Conservation (phyloP, 768 basidiomycete species). For the Rhodocollybia butyracea region DNA sequence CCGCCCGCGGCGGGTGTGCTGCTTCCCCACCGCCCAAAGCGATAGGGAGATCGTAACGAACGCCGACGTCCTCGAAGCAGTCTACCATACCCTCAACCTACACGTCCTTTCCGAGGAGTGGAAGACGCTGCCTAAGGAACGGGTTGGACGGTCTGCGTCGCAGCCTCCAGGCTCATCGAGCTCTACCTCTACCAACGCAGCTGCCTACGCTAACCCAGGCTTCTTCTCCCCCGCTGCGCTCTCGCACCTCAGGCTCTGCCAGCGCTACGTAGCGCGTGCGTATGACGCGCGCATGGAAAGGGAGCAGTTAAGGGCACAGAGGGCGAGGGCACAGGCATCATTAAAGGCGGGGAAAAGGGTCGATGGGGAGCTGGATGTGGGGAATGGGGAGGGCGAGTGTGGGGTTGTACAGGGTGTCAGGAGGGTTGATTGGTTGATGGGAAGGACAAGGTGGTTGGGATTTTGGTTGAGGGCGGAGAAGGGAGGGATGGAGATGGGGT, state of each 20-base stretch:
- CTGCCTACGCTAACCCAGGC: too few species aligned
- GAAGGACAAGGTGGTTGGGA: constrained; percentile 2
- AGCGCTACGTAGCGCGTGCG: neutral
- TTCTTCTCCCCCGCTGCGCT: neutral
- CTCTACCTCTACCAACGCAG: neutral
- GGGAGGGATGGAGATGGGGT: neutral
- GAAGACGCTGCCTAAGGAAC: neutral
- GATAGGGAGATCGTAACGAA: neutral
- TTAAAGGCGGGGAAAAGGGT: neutral
- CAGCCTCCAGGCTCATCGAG: neutral
- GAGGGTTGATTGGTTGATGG: constrained; percentile 7
- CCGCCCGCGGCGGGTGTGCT: neutral
- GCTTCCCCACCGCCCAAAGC: neutral
- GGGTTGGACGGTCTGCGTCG: neutral
- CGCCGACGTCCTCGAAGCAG: neutral
- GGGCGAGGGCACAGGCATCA: neutral
- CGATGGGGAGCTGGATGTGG: neutral
- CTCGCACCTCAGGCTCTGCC: neutral
- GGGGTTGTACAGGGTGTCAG: neutral
- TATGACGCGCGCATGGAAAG: neutral
- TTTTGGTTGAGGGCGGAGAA: neutral
- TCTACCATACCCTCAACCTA: neutral
- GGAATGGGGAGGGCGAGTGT: neutral
- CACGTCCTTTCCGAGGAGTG: neutral
- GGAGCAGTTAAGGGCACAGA: neutral